Percentiles rank a stretch among this genome's conserved stretches.
phyloP scores from a whole-genome alignment of 2,329 filamentous ascomycete genomes.

The Claviceps fusiformis region DNA sequence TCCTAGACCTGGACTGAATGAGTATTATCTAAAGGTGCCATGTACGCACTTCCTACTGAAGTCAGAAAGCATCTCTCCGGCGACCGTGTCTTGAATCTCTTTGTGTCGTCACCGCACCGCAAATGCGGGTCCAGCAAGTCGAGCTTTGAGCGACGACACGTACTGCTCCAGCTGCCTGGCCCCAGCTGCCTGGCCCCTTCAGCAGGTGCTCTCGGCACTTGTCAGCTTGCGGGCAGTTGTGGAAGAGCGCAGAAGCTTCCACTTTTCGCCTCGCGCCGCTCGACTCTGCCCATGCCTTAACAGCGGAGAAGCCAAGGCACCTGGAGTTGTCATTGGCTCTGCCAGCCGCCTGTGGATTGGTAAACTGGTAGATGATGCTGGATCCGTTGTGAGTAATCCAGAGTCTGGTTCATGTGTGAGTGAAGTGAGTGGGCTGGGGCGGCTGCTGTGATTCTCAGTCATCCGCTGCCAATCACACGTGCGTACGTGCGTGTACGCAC shows the following conservation, averaged over 20 bases:
- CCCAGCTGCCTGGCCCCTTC: neutral
- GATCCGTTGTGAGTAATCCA: slow-evolving; percentile 5
- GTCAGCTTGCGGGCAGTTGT: neutral
- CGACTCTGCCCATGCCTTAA: neutral
- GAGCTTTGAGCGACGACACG: neutral
- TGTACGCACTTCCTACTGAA: too few species aligned
- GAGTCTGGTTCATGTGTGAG: neutral
- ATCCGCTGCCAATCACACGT: neutral
- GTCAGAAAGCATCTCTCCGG: neutral
- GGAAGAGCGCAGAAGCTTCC: slow-evolving; percentile 5
- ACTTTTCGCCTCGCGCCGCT: slow-evolving; percentile 4
- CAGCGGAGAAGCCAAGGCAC: slow-evolving; percentile 8
- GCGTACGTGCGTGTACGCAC: neutral
- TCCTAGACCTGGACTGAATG: too few species aligned
- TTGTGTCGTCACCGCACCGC: neutral
- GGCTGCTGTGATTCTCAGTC: neutral
- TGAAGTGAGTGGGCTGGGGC: neutral
- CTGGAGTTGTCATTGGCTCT: slow-evolving; percentile 22
- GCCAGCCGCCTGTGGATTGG: slow-evolving; percentile 7
- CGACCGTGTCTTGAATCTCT: neutral
- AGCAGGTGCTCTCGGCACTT: too few species aligned
- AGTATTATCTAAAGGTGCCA: too few species aligned
- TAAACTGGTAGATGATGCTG: neutral
- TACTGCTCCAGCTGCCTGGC: slow-evolving; percentile 5
- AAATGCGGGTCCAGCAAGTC: neutral